These are phyloP conservation scores for Aspergillus sp. DNA, from an alignment of 2,329 filamentous ascomycete species.

Conservation along the genomic window DNA sequence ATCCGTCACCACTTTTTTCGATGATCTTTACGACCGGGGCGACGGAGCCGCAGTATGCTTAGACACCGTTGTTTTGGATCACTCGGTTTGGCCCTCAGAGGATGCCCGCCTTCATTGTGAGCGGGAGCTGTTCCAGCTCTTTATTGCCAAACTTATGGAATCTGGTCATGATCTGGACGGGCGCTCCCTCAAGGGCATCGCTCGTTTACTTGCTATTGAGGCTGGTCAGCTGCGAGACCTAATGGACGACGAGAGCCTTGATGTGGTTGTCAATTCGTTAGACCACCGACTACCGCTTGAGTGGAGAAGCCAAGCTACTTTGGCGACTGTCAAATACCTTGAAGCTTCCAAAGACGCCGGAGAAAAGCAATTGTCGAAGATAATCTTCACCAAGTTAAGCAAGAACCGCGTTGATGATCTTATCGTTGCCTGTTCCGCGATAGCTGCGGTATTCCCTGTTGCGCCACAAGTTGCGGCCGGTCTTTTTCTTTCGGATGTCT, in stretches of 20 bases:
- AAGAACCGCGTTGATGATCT: constrained; percentile 83
- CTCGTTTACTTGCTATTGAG: constrained; percentile 58
- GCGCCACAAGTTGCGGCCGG: constrained; percentile 71
- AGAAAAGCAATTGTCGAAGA: constrained; percentile 66
- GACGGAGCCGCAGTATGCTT: constrained; percentile 49
- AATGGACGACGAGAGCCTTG: constrained; percentile 70
- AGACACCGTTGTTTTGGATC: constrained; percentile 47
- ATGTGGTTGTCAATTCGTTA: constrained; percentile 81
- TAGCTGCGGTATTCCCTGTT: constrained; percentile 82
- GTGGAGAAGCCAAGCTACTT: constrained; percentile 76
- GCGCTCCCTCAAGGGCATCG: constrained; percentile 60
- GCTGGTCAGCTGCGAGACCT: constrained; percentile 48
- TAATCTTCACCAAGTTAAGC: constrained; percentile 70
- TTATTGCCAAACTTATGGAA: constrained; percentile 87
- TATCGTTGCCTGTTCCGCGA: constrained; percentile 90
- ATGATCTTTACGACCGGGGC: constrained; percentile 50
- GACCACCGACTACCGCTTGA: constrained; percentile 76
- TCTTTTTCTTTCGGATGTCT: constrained; percentile 86
- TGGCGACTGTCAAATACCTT: constrained; percentile 80
- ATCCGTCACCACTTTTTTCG: constrained; percentile 49
- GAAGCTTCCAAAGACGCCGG: constrained; percentile 73
- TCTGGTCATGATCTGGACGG: constrained; percentile 74
- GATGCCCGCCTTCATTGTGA: constrained; percentile 45
- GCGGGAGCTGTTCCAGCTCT: constrained; percentile 57
- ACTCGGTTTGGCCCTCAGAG: constrained; percentile 47